Evolutionary conservation across 768 basidiomycete species (phyloP), one percentile per base, ranked within the genome.

Genomic region (Xerocomellus dryophilus): DNA sequence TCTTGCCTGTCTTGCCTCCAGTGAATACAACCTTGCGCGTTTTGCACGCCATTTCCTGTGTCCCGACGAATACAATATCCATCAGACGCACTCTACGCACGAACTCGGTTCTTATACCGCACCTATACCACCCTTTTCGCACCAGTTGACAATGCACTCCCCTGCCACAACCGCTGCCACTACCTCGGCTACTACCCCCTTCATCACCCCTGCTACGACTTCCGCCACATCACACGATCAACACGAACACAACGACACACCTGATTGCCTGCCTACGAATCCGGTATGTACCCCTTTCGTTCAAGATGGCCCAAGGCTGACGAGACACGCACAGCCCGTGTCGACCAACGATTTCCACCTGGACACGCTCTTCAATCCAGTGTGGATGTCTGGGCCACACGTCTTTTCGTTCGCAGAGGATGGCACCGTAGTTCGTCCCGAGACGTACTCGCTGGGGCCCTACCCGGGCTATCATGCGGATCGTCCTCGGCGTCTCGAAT

Each of bases 321-420:
- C 34, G 12, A 31, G 8, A 18, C 20, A 44, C 6, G n/a, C n/a
- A 1, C 23, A 59, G 53, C 31, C 40, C 21, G 21, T 5, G 14
- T 29, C 10, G 15, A 39, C 54, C 34, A 23, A 17, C 0, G 67
- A 85, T 81, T 66, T 84, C 77, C 60, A 81, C 76, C 29, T 74
- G 67, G 57, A 82, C 77, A 32, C 75, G 68, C 52, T 80, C 78
- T 44, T 74, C 70, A 47, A 75, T 58, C 34, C 61, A 59, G 25
- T 74, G 66, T 25, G 81, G 77, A 63, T 18, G 44, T 27, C 55
- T 0, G 50, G 59, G 3, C 56, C 58, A 17, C 11, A 57, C 17
- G 58, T 60, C 32, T 60, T 61, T 38, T 51, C 50, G 3, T 61
- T 59, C 21, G 29, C 45, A 34, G 2, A 54, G 20, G 32, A 51